These are phyloP conservation scores for Casuarina cunninghamiana DNA, from an alignment of 306 rosid species.

Conservation along the genomic window DNA sequence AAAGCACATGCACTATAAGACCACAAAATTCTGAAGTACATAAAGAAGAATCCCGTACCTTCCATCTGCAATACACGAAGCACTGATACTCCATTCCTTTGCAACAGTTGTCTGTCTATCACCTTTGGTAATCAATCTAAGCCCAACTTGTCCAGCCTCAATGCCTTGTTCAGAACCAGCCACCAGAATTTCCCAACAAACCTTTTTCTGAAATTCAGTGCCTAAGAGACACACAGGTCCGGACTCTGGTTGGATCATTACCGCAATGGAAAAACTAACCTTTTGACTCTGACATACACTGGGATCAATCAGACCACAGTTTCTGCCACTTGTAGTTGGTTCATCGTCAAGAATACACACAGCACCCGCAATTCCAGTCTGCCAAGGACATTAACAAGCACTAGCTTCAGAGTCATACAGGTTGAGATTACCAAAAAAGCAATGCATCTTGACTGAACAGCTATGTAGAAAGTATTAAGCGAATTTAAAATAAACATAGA, in stretches of 20 bases:
- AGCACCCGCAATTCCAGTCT: slow-evolving; percentile 91
- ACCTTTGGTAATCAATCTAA: slow-evolving; percentile 92
- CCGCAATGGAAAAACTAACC: slow-evolving; percentile 77
- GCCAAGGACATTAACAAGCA: slow-evolving; percentile 40
- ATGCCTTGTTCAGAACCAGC: slow-evolving; percentile 99
- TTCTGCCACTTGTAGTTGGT: slow-evolving; percentile 87
- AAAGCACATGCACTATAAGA: slow-evolving; percentile 8
- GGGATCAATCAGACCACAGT: slow-evolving; percentile 78
- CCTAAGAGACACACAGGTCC: slow-evolving; percentile 98
- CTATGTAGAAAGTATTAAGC: background rate
- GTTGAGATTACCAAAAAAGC: slow-evolving; percentile 12
- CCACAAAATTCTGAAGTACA: slow-evolving; percentile 17
- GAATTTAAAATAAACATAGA: slow-evolving; percentile 5
- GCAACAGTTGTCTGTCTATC: slow-evolving; percentile 95
- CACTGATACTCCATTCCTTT: slow-evolving; percentile 95
- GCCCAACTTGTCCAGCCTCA: slow-evolving; percentile 99
- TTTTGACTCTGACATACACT: slow-evolving; percentile 84
- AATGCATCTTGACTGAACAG: background rate
- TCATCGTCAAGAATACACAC: slow-evolving; percentile 94
- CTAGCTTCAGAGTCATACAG: slow-evolving; percentile 22
- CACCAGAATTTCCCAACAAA: slow-evolving; percentile 97
- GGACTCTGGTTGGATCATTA: slow-evolving; percentile 95
- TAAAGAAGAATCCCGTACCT: slow-evolving; percentile 53
- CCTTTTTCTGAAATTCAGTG: slow-evolving; percentile 82
- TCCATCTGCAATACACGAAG: slow-evolving; percentile 96